Evolutionary conservation across 2,329 filamentous ascomycete genomes (phyloP).

Genomic region (Proliferodiscus dingleyae): DNA sequence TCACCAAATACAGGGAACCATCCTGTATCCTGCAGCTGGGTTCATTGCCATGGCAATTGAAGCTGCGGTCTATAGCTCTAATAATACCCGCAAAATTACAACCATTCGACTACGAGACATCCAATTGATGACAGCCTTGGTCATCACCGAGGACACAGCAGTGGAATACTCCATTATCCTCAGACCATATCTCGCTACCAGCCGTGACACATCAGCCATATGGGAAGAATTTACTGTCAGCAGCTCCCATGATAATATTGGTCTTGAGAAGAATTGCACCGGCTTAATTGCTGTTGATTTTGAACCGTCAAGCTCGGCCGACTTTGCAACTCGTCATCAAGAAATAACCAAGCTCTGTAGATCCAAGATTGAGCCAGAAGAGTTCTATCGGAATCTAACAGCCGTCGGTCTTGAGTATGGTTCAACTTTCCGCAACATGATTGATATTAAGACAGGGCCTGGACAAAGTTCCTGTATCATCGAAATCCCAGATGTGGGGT

Average conservation of each 20-base stretch:
- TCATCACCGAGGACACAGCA: too few relatives aligned
- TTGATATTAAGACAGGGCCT: neutral
- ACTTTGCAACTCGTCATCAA: neutral
- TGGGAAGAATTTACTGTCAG: neutral
- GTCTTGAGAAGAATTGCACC: neutral
- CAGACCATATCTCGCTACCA: too few relatives aligned
- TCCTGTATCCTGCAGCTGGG: conserved; percentile 32
- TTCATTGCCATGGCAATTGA: conserved; percentile 35
- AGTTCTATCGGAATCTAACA: neutral
- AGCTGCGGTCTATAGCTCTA: conserved; percentile 22
- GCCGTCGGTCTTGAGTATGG: conserved; percentile 44
- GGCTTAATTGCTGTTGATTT: neutral
- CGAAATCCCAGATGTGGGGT: neutral
- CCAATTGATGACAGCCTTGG: too few relatives aligned
- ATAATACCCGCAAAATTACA: too few relatives aligned
- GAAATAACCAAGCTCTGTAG: neutral
- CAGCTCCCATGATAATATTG: neutral
- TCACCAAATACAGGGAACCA: too few relatives aligned
- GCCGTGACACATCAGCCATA: too few relatives aligned
- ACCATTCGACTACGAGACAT: too few relatives aligned
- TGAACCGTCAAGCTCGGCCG: neutral
- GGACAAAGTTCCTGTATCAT: neutral
- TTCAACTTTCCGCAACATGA: conserved; percentile 34
- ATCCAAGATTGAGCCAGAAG: neutral
- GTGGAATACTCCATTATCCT: too few relatives aligned